phyloP scores from a whole-genome alignment of 306 rosid species.

The Hippophae rhamnoides region DNA sequence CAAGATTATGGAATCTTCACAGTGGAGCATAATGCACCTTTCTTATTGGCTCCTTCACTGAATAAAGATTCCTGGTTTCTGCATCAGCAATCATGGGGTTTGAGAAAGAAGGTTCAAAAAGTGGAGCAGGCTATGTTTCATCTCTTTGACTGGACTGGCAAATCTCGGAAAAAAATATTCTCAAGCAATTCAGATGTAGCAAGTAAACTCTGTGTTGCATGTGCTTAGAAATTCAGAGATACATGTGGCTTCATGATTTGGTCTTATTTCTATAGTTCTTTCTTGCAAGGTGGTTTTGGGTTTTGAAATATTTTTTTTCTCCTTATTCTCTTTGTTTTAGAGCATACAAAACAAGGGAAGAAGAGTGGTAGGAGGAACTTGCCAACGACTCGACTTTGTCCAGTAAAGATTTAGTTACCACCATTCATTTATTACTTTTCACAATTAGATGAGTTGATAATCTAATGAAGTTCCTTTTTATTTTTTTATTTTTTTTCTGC shows the following conservation, averaged over 20 bases:
- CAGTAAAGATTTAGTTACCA: neutral
- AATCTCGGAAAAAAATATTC: conserved; percentile 73
- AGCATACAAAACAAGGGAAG: too few relatives aligned
- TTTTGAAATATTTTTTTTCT: too few relatives aligned
- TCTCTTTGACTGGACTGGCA: conserved; percentile 89
- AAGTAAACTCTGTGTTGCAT: conserved; percentile 30
- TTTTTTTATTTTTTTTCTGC: conserved; percentile 21
- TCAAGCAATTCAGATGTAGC: conserved; percentile 31
- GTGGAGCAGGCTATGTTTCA: conserved; percentile 16
- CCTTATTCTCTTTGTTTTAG: too few relatives aligned
- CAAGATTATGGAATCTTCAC: conserved; percentile 4
- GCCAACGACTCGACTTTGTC: too few relatives aligned
- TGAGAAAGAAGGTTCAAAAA: conserved; percentile 68
- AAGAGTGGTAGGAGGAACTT: too few relatives aligned
- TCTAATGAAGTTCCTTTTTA: neutral
- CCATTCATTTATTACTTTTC: neutral
- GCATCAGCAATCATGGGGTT: conserved; percentile 40
- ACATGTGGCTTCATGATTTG: neutral
- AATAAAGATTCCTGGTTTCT: conserved; percentile 26
- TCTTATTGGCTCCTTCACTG: conserved; percentile 11
- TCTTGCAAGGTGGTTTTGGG: too few relatives aligned
- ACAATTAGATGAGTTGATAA: neutral
- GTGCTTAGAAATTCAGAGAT: neutral
- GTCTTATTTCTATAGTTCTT: neutral
- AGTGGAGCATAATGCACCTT: conserved; percentile 17